Conservation (phyloP, 2,329 filamentous ascomycete species). For the Emmonsiellopsis sp. region DNA sequence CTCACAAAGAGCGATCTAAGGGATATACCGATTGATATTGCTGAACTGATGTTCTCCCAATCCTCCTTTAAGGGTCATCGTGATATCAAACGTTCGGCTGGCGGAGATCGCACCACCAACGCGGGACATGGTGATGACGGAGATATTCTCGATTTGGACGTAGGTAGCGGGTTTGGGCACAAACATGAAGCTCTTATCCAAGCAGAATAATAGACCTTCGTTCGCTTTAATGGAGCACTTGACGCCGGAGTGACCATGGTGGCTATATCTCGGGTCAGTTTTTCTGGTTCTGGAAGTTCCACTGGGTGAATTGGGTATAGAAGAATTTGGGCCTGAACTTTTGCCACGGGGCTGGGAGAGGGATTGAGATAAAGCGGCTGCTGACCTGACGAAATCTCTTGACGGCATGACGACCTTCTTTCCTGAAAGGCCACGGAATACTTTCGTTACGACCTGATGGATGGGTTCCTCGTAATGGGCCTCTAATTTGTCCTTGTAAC, state of each 20-base stretch:
- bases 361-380: constrained; percentile 1
- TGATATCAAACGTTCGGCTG: constrained; percentile 93
- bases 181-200: constrained; percentile 98
- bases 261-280: constrained; percentile 38
- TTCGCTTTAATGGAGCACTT: constrained; percentile 99
- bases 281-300: constrained; percentile 3
- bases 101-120: constrained; percentile 90
- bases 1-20: not conserved
- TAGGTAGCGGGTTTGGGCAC: constrained; percentile 97
- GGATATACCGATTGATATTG: constrained; percentile 77
- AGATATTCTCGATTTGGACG: constrained; percentile 87
- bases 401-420: constrained; percentile 93
- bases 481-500: constrained; percentile 84
- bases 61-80: constrained; percentile 80
- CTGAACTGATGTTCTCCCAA: constrained; percentile 88
- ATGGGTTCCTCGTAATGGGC: constrained; percentile 88
- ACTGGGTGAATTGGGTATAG: constrained; percentile 4
- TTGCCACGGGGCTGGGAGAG: constrained; percentile 2
- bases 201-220: constrained; percentile 91
- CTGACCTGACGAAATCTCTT: constrained; percentile 75
- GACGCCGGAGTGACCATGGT: constrained; percentile 88
- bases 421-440: constrained; percentile 86
- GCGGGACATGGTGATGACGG: constrained; percentile 87
- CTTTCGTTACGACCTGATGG: constrained; percentile 85
- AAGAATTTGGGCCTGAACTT: not conserved